These are phyloP conservation scores for Tricholoma hemisulphureum DNA, from an alignment of 768 basidiomycete species.

Conservation along the genomic window DNA sequence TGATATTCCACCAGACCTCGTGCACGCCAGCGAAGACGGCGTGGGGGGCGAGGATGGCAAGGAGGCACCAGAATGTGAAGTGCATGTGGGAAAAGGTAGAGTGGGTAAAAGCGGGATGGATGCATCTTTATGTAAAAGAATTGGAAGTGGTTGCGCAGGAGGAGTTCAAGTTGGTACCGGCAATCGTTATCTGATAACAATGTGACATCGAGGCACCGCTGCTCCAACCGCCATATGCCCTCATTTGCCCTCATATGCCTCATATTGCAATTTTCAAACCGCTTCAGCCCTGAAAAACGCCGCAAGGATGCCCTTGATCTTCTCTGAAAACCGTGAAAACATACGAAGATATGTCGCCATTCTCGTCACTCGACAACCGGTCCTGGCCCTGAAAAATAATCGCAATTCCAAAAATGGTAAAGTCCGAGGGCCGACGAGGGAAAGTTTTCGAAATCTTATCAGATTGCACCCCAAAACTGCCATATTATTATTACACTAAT, in stretches of 20 bases:
- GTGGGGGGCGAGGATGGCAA: conserved; percentile 31
- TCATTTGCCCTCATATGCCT: too few relatives aligned
- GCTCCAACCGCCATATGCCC: too few relatives aligned
- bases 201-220: too few relatives aligned
- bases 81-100: conserved; percentile 1
- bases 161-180: neutral
- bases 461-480: conserved; percentile 28
- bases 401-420: neutral
- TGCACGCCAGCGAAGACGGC: conserved; percentile 62
- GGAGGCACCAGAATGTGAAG: conserved; percentile 19
- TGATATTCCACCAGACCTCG: conserved; percentile 89
- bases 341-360: too few relatives aligned
- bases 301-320: too few relatives aligned
- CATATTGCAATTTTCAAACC: too few relatives aligned
- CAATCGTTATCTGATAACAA: conserved; percentile 23
- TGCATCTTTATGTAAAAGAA: neutral
- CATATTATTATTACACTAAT: conserved; percentile 9
- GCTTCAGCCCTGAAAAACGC: too few relatives aligned
- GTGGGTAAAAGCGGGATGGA: neutral
- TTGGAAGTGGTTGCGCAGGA: neutral
- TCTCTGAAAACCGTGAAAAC: too few relatives aligned
- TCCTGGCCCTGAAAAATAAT: too few relatives aligned
- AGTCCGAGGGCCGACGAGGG: too few relatives aligned
- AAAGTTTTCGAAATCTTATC: conserved; percentile 29
- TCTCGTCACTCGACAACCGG: too few relatives aligned